Evolutionary conservation across 1,284 basidiomycete genomes (phyloP).

Genomic region (Trichosporon inkin): DNA sequence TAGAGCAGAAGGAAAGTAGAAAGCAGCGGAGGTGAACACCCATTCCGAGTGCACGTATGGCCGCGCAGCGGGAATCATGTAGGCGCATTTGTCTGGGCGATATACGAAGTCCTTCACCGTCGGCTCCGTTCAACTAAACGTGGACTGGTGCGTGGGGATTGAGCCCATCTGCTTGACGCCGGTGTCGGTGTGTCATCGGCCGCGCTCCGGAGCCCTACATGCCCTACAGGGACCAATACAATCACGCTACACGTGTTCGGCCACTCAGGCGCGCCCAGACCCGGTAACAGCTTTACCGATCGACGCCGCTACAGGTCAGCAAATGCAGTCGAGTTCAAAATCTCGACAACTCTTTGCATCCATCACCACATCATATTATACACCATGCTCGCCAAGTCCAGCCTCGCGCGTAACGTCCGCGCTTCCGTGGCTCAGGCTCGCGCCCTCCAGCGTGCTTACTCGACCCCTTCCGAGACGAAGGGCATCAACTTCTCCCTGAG

Average conservation of each 20-base stretch:
- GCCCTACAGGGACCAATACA: neutral
- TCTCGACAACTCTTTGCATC: neutral
- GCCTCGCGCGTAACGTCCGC: neutral
- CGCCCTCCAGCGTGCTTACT: neutral
- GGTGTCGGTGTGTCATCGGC: no score
- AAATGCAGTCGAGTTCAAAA: neutral
- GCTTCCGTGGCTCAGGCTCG: neutral
- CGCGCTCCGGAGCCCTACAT: neutral
- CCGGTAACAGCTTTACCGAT: constrained; percentile 7
- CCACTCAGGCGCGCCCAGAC: no score
- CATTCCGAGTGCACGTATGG: no score
- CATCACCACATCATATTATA: neutral
- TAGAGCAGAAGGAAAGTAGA: no score
- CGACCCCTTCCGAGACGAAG: neutral
- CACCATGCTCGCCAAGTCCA: constrained; percentile 9
- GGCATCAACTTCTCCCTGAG: constrained; percentile 34
- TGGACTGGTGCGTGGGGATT: no score
- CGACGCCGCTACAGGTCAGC: neutral
- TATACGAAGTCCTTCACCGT: no score
- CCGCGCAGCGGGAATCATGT: no score
- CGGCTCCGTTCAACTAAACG: no score
- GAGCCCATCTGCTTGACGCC: no score
- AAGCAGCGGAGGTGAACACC: no score
- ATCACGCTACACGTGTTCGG: no score
- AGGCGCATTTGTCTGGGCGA: no score